Base-by-base conservation (phyloP, 1,284 basidiomycete species). In the Bjerkandera adusta region DNA sequence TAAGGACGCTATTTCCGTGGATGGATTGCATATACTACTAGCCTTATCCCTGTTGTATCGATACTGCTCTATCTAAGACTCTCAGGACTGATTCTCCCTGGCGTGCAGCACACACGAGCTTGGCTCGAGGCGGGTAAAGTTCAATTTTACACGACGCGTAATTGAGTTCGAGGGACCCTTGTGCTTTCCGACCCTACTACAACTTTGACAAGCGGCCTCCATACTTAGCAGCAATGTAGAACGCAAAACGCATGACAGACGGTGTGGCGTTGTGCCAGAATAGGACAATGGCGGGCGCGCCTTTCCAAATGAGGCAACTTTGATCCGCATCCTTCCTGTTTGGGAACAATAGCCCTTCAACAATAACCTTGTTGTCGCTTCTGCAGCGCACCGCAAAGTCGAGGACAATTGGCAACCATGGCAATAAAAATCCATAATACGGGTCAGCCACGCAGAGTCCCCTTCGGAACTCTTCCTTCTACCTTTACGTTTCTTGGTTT, bases 401-500 rank as follows among this genome's bases (percentile, higher is more conserved):
- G 32, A 44, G 45, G 41, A 53, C 50, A 62, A 57, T 57, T 55
- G 51, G 57, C 36, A 49, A 56, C 57, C 58, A 61, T 62, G 57
- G 53, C 52, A 53, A 62, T 61, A 46, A 57, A 41, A 48, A 50
- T 30, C 41, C 43, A 50, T 45, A 39, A 29, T 38, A 34, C 27
- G 39, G 26, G 32, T 32, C 24, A 18, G 36, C 32, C 12, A 22
- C 36, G 3, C 24, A 36, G 24, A 15, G 8, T 15, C 38, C 1
- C 46, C 49, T 52, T 57, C 57, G 41, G 41, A 50, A 32, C 46
- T 38, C 44, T 48, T 37, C 56, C 51, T 53, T 49, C 56, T 53
- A 45, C 57, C 52, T 59, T 59, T 49, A 47, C 50, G 63, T 50
- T 61, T 62, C 59, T 56, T 57, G 51, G 52, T 44, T 48, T 42